Conservation (phyloP, 768 basidiomycete species). For the Candolleomyces efflorescens region DNA sequence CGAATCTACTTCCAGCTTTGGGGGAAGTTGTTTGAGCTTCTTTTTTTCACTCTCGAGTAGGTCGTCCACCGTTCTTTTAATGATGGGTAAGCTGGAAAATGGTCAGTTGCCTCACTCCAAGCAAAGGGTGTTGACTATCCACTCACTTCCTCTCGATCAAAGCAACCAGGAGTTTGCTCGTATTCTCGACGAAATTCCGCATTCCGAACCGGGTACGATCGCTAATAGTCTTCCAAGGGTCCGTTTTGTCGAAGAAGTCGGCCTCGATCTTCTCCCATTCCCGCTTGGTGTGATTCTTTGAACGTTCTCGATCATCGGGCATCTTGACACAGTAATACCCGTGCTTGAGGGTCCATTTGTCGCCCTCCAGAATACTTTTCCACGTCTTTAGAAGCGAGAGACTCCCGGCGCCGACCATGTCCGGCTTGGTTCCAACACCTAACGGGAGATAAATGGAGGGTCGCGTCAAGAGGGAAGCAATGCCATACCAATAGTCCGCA, state of each 20-base stretch:
- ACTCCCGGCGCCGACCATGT: slow-evolving; percentile 43
- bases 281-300: slow-evolving; percentile 25
- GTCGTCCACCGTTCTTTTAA: slow-evolving; percentile 34
- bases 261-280: slow-evolving; percentile 34
- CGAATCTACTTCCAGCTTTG: slow-evolving; percentile 30
- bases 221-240: slow-evolving; percentile 50
- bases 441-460: not conserved
- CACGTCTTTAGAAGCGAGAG: slow-evolving; percentile 38
- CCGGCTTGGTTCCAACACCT: slow-evolving; percentile 74
- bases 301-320: slow-evolving; percentile 54
- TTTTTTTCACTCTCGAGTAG: slow-evolving; percentile 31
- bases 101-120: not conserved
- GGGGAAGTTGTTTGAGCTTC: slow-evolving; percentile 41
- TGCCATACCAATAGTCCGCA: slow-evolving; percentile 58
- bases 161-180: slow-evolving; percentile 47
- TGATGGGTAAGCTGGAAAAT: slow-evolving; percentile 40
- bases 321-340: slow-evolving; percentile 68
- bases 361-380: slow-evolving; percentile 50
- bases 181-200: slow-evolving; percentile 43
- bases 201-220: slow-evolving; percentile 53
- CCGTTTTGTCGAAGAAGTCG: slow-evolving; percentile 41
- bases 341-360: slow-evolving; percentile 33
- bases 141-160: slow-evolving; percentile 54
- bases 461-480: not conserved
- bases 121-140: not conserved